Percentiles rank a stretch among this genome's conserved stretches.
Evolutionary conservation across 305 asterid species (phyloP).

Genomic region (Solanum hybrid): DNA sequence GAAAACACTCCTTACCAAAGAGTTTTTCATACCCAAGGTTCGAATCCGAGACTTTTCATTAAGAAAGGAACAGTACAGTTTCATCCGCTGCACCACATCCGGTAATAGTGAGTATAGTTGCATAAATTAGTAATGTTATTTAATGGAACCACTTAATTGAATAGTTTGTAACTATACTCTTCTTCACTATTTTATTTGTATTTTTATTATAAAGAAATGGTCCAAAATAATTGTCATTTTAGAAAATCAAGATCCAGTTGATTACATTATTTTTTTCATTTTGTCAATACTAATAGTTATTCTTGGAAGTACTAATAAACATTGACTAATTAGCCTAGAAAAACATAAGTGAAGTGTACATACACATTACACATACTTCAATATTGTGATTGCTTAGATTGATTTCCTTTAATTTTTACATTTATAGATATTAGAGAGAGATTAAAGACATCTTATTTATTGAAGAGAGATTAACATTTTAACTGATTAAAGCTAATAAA

Average conservation of each 20-base stretch:
- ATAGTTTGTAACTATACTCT: neutral
- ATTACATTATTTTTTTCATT: neutral
- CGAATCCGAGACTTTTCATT: rapidly evolving
- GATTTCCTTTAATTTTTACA: too few relatives aligned
- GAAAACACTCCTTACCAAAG: too few relatives aligned
- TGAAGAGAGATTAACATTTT: neutral
- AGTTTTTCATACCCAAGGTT: too few relatives aligned
- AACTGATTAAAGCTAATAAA: too few relatives aligned
- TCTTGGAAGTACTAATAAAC: neutral
- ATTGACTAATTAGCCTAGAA: neutral
- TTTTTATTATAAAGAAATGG: neutral
- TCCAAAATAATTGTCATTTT: neutral
- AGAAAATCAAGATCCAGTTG: neutral
- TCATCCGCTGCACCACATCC: too few relatives aligned
- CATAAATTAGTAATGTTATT: neutral
- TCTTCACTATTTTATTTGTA: neutral
- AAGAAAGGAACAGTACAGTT: rapidly evolving
- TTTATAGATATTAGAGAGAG: neutral
- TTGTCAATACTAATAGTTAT: neutral
- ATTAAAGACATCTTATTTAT: neutral
- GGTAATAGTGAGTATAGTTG: neutral
- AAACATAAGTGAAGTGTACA: neutral
- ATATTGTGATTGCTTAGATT: neutral
- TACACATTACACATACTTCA: too few relatives aligned
- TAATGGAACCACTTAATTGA: neutral